These are phyloP conservation scores for Cystodermella granulosa DNA, from an alignment of 1,284 basidiomycete species.

Conservation along the genomic window DNA sequence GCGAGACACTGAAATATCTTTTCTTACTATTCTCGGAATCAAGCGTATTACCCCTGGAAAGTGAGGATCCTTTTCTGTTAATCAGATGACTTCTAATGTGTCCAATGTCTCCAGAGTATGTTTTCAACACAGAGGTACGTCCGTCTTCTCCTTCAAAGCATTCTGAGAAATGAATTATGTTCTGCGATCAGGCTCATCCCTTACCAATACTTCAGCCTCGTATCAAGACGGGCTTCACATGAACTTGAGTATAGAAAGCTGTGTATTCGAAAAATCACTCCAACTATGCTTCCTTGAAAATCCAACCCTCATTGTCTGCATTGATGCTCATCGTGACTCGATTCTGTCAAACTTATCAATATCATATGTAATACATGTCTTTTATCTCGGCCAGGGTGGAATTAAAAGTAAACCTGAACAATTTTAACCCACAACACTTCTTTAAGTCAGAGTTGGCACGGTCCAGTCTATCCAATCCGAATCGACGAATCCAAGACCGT, in stretches of 20 bases:
- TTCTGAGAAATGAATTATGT: constrained; percentile 33
- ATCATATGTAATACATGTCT: no score
- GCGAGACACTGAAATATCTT: constrained; percentile 93
- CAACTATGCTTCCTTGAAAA: no score
- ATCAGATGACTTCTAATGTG: neutral
- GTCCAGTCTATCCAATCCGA: constrained; percentile 49
- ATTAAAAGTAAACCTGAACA: no score
- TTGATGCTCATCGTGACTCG: no score
- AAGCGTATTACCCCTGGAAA: constrained; percentile 65
- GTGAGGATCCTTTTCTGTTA: constrained; percentile 43
- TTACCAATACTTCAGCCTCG: constrained; percentile 53
- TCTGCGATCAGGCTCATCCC: constrained; percentile 53
- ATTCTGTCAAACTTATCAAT: no score
- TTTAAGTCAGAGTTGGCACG: constrained; percentile 35
- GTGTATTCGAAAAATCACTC: no score
- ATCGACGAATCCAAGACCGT: constrained; percentile 39
- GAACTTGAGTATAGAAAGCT: no score
- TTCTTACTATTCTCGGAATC: constrained; percentile 86
- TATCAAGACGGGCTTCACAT: constrained; percentile 37
- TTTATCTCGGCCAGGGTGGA: no score
- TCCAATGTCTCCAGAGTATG: constrained; percentile 58
- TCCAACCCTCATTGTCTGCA: no score
- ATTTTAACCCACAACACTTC: no score
- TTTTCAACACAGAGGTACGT: constrained; percentile 87
- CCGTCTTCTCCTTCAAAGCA: constrained; percentile 11